A percentile compares a stretch with the other conserved stretches of the same genome.
Evolutionary conservation across 1,284 basidiomycete species (phyloP).

Genomic region (Coniophora puteana): DNA sequence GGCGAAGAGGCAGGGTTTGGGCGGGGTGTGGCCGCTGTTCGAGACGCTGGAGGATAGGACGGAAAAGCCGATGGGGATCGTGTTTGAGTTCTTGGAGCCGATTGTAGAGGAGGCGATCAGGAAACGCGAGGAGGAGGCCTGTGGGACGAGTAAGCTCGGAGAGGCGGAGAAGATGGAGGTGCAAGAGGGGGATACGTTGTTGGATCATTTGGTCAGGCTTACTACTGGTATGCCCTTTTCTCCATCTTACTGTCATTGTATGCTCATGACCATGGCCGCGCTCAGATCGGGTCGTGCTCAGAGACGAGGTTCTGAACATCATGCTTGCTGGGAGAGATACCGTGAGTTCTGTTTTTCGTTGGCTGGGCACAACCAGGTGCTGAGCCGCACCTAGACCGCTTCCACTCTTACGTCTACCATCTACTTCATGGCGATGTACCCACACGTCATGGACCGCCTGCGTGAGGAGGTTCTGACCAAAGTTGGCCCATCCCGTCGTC

Average conservation of each 20-base stretch:
- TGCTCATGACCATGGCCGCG: constrained; percentile 26
- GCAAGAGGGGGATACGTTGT: constrained; percentile 33
- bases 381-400: constrained; percentile 38
- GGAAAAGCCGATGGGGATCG: constrained; percentile 32
- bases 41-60: constrained; percentile 34
- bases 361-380: constrained; percentile 6
- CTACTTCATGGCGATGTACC: constrained; percentile 54
- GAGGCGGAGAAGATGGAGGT: constrained; percentile 13
- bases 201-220: constrained; percentile 47
- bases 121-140: constrained; percentile 24
- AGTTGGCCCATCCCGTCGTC: constrained; percentile 41
- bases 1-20: constrained; percentile 27
- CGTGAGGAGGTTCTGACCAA: constrained; percentile 49
- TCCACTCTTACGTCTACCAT: constrained; percentile 47
- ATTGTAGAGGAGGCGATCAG: constrained; percentile 26
- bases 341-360: constrained; percentile 16
- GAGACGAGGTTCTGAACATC: constrained; percentile 40
- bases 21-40: constrained; percentile 35
- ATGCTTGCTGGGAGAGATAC: constrained; percentile 42
- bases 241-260: constrained; percentile 26
- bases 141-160: too few species aligned
- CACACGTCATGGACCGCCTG: constrained; percentile 39
- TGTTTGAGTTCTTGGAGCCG: constrained; percentile 35
- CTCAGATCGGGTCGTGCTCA: constrained; percentile 30
- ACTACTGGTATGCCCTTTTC: constrained; percentile 38